Evolutionary conservation across 257 asterid species (phyloP).

Genomic region (Verbascum thapsus): DNA sequence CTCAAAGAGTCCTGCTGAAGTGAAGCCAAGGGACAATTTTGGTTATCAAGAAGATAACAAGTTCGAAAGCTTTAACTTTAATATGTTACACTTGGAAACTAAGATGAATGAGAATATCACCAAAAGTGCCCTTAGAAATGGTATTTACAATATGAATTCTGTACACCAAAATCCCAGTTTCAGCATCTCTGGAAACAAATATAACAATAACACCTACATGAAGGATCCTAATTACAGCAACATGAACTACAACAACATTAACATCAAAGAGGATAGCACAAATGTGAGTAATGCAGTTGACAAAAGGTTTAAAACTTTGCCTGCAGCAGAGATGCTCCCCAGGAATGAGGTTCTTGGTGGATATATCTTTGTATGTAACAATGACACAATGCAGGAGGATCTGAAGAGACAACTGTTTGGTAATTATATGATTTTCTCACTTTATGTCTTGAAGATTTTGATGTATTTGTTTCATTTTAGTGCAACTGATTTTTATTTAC

Average conservation of each 20-base stretch:
- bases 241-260: conserved; percentile 36
- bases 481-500: conserved; percentile 12
- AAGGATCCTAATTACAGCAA: conserved; percentile 53
- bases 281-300: conserved; percentile 57
- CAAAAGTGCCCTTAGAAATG: conserved; percentile 51
- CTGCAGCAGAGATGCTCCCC: conserved; percentile 91
- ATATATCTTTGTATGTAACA: conserved; percentile 94
- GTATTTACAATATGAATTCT: conserved; percentile 56
- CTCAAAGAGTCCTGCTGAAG: conserved; percentile 64
- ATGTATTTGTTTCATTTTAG: background rate
- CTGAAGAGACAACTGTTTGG: conserved; percentile 89
- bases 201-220: conserved; percentile 38
- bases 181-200: conserved; percentile 54
- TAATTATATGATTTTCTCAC: conserved; percentile 35
- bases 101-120: conserved; percentile 57
- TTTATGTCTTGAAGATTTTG: background rate
- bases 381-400: conserved; percentile 98
- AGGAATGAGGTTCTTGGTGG: conserved; percentile 95
- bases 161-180: conserved; percentile 58
- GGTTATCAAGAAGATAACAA: conserved; percentile 76
- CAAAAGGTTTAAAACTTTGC: conserved; percentile 95
- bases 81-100: conserved; percentile 66
- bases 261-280: conserved; percentile 49
- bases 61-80: conserved; percentile 71
- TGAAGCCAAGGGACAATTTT: conserved; percentile 59